These are phyloP conservation scores for Purpureocillium lavendulum DNA, from an alignment of 2,329 filamentous ascomycete species.

Conservation along the genomic window DNA sequence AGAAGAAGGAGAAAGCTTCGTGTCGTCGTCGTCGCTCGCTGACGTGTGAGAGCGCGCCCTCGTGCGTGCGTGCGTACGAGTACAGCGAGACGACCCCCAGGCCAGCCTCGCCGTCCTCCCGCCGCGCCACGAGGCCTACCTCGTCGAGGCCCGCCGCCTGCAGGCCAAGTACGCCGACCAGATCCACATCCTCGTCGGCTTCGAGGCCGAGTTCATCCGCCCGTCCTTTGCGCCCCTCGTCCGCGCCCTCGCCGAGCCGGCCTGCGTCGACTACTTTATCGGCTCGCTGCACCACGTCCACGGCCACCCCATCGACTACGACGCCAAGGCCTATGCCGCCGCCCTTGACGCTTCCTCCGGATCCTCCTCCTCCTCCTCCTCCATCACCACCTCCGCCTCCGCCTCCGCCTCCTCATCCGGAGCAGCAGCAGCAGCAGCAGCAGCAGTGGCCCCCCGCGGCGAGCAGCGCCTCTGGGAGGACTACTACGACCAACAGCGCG, in stretches of 20 bases:
- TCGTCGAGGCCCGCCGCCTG: conserved; percentile 66
- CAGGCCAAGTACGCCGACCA: conserved; percentile 58
- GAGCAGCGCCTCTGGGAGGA: conserved; percentile 70
- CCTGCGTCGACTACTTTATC: conserved; percentile 76
- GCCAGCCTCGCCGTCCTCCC: conserved; percentile 38
- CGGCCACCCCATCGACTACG: conserved; percentile 83
- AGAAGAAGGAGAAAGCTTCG: too few species aligned
- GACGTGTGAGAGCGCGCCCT: too few species aligned
- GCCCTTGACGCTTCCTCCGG: conserved; percentile 27
- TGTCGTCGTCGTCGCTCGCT: too few species aligned
- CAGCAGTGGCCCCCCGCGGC: too few species aligned
- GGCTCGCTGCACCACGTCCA: conserved; percentile 89
- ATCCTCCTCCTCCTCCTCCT: too few species aligned
- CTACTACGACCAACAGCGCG: conserved; percentile 83
- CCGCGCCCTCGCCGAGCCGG: conserved; percentile 47
- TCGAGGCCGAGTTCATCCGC: conserved; percentile 90
- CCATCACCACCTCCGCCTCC: too few species aligned
- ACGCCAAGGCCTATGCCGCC: conserved; percentile 54
- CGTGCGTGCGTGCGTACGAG: too few species aligned
- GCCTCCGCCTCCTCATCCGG: too few species aligned
- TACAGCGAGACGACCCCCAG: conserved; percentile 42
- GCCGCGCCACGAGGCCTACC: conserved; percentile 61
- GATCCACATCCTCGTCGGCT: conserved; percentile 78
- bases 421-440: too few species aligned
- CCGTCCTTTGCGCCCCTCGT: conserved; percentile 53